phyloP scores from a whole-genome alignment of 2,329 filamentous ascomycete species.

The Lojkania enalia region DNA sequence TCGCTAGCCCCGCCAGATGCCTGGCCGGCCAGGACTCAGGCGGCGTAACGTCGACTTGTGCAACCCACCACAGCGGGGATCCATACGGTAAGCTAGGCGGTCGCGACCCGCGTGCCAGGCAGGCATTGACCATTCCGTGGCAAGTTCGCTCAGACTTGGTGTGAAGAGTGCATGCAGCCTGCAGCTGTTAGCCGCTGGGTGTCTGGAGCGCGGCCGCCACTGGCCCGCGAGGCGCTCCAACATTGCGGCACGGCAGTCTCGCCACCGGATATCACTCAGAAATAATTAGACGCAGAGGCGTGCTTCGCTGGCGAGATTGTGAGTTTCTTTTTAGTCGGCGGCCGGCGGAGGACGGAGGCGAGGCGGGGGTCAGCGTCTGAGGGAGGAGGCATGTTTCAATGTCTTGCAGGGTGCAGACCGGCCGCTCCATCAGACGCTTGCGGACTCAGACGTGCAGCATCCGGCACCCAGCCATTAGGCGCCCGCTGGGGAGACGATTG shows the following conservation, averaged over 20 bases:
- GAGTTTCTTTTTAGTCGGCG: slow-evolving; percentile 11
- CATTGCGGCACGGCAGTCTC: slow-evolving; percentile 25
- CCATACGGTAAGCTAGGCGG: slow-evolving; percentile 9
- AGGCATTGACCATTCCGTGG: slow-evolving; percentile 4
- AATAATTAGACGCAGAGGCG: slow-evolving; percentile 34
- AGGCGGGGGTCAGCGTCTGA: slow-evolving; percentile 23
- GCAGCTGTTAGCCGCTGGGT: slow-evolving; percentile 17
- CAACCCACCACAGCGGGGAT: slow-evolving; percentile 18
- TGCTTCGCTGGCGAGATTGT: slow-evolving; percentile 31
- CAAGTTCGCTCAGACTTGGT: slow-evolving; percentile 11
- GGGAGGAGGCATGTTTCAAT: slow-evolving; percentile 16
- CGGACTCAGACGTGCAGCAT: too few species aligned
- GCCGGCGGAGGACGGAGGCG: slow-evolving; percentile 21
- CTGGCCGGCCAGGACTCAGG: not conserved
- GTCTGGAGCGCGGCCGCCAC: not conserved
- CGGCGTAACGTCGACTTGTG: slow-evolving; percentile 17
- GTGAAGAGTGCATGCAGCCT: slow-evolving; percentile 13
- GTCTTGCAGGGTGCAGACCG: slow-evolving; percentile 14
- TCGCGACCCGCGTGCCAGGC: slow-evolving; percentile 17
- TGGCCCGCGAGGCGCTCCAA: slow-evolving; percentile 18
- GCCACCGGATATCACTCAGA: slow-evolving; percentile 20
- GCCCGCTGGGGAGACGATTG: slow-evolving; percentile 1
- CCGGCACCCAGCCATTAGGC: slow-evolving; percentile 8
- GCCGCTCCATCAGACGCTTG: not conserved
- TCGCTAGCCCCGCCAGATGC: slow-evolving; percentile 1